Evolutionary conservation across 2,329 filamentous ascomycete species (phyloP).

Genomic region (Bipolaris victoriae): DNA sequence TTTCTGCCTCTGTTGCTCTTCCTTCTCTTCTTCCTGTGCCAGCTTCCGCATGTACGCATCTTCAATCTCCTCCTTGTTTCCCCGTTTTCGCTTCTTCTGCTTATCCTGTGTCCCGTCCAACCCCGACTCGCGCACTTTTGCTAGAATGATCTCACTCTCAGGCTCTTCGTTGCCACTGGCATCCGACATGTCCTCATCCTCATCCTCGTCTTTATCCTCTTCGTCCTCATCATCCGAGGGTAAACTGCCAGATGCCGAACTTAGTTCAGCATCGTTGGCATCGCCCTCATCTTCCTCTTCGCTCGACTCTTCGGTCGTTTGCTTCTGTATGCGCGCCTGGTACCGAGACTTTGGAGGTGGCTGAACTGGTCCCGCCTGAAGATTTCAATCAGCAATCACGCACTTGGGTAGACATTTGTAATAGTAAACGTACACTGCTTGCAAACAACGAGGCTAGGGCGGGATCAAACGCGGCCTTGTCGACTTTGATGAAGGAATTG

Average conservation of each 20-base stretch:
- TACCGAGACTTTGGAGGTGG: conserved; percentile 51
- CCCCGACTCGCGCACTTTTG: conserved; percentile 34
- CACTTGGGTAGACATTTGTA: neutral
- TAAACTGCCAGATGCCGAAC: conserved; percentile 19
- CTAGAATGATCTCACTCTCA: conserved; percentile 33
- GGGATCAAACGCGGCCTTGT: conserved; percentile 51
- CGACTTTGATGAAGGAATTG: conserved; percentile 32
- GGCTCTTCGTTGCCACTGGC: conserved; percentile 29
- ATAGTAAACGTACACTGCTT: conserved; percentile 42
- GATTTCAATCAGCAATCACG: conserved; percentile 18
- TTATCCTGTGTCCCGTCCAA: conserved; percentile 39
- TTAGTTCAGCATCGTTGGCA: conserved; percentile 36
- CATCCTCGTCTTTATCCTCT: conserved; percentile 36
- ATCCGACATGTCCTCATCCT: conserved; percentile 40
- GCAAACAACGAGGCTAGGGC: conserved; percentile 57
- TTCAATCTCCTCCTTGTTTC: conserved; percentile 70
- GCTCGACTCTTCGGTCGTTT: conserved; percentile 40
- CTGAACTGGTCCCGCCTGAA: conserved; percentile 46
- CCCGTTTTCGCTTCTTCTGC: conserved; percentile 57
- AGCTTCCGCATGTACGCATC: conserved; percentile 72
- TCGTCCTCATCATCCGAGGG: conserved; percentile 26
- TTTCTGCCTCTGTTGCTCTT: conserved; percentile 48
- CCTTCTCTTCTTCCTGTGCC: conserved; percentile 54
- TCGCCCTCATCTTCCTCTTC: conserved; percentile 61
- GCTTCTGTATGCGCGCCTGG: conserved; percentile 33